Base-by-base conservation (phyloP, 805 yeast genomes). In the Nakazawaea wickerhamii region DNA sequence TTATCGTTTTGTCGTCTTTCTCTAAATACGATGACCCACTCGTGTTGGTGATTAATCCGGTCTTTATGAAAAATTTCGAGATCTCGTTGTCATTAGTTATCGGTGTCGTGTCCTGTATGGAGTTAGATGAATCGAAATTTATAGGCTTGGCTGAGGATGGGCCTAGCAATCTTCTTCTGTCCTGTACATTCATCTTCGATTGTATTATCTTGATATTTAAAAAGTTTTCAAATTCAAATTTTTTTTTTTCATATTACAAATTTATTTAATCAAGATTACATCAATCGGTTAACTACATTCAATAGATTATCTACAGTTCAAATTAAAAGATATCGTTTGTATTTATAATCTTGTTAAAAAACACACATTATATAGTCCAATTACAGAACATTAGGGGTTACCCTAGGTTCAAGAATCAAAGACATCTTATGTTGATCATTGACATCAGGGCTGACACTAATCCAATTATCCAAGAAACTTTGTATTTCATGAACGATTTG, bases 21-120 rank as follows among this genome's bases (percentile, higher is more conserved):
- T 90, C 97, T 17, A 87, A 55, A 50, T 83, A 85, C 2, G 95
- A 75, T 17, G 95, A 87, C 3, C 98, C 97, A 53, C 79, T 80
- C 41, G 89, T 80, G 53, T 84, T 84, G 26, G 77, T 71, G 26
- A 84, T 71, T 27, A 81, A 63, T 5, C 87, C 86, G 6, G 83
- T 77, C 51, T 79, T 71, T 26, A 82, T 60, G 63, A 73, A 87
- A 34, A 81, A 66, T 46, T 63, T 43, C 4, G 35, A 53, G 53
- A 71, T 55, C 53, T 61, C 59, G 32, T 57, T 66, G 30, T 50
- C 48, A 30, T 50, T 40, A 23, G 25, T 27, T 27, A 28, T 25
- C 18, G 10, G 20, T 19, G 43, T 34, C 18, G 43, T 30, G 5
- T 38, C 37, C 21, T 43, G 37, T 4, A 44, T 55, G 2, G 47